These are phyloP conservation scores for Tulasnella sp. DNA, from an alignment of 768 basidiomycete species.

Conservation along the genomic window DNA sequence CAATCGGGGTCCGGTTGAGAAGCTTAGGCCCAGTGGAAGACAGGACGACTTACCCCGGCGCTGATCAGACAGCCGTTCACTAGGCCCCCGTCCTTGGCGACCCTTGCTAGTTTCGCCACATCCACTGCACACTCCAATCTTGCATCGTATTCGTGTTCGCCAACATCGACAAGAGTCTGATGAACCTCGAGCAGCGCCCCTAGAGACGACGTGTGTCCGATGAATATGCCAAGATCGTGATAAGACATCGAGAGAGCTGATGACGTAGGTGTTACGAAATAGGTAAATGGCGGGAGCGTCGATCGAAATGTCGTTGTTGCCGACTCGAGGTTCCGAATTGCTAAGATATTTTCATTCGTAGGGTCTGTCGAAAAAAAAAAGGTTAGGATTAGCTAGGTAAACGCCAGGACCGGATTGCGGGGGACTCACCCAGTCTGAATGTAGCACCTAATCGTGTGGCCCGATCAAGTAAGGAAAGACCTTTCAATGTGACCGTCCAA, in stretches of 20 bases:
- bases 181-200: slow-evolving; percentile 21
- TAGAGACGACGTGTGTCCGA: slow-evolving; percentile 6
- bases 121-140: neutral
- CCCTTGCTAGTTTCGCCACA: neutral
- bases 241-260: slow-evolving; percentile 2
- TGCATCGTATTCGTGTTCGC: slow-evolving; percentile 5
- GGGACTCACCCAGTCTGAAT: slow-evolving; percentile 7
- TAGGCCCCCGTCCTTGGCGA: slow-evolving; percentile 11
- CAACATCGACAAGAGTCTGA: slow-evolving; percentile 10
- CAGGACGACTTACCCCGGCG: neutral
- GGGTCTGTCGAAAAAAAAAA: neutral
- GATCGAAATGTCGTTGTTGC: neutral
- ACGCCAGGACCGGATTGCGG: neutral
- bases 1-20: neutral
- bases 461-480: slow-evolving; percentile 1
- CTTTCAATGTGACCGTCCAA: slow-evolving; percentile 1
- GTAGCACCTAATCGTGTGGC: slow-evolving; percentile 17
- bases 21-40: neutral
- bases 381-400: too few species aligned
- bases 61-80: neutral
- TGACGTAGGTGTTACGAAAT: neutral
- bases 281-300: neutral
- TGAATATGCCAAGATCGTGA: slow-evolving; percentile 2
- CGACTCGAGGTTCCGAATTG: neutral
- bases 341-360: neutral